A percentile compares a stretch with the other conserved stretches of the same genome.
Evolutionary conservation across 352 stramenopile species (phyloP).

Genomic region (Pythium rhizo-oryzae): DNA sequence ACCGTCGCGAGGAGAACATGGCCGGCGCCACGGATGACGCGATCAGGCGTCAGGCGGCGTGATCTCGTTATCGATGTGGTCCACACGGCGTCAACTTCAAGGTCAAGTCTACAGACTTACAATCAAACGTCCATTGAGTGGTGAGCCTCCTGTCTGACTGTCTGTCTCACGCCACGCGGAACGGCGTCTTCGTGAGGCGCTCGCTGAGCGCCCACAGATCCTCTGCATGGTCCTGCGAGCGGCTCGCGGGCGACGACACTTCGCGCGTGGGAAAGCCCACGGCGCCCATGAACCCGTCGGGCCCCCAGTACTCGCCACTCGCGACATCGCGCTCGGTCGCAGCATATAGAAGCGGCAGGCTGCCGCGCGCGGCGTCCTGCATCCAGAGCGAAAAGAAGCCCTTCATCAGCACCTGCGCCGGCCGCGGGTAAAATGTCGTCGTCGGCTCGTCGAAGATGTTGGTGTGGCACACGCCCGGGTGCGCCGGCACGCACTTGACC

Average conservation of each 20-base stretch:
- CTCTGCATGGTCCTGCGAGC: not conserved
- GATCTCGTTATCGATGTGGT: not conserved
- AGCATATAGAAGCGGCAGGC: slow-evolving; percentile 19
- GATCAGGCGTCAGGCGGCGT: not conserved
- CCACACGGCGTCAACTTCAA: not conserved
- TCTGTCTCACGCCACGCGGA: slow-evolving; percentile 23
- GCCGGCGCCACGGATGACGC: no score
- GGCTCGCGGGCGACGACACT: not conserved
- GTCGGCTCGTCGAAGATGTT: slow-evolving; percentile 30
- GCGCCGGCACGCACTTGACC: slow-evolving; percentile 36
- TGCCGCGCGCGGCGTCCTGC: slow-evolving; percentile 7
- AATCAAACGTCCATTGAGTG: no score
- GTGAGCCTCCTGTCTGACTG: slow-evolving; percentile 33
- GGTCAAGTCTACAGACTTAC: no score
- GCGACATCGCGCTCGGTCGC: not conserved
- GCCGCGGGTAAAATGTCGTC: slow-evolving; percentile 22
- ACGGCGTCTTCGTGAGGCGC: slow-evolving; percentile 17
- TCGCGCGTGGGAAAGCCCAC: slow-evolving; percentile 17
- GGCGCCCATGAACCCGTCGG: slow-evolving; percentile 17
- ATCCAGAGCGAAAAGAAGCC: not conserved
- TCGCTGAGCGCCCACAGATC: slow-evolving; percentile 30
- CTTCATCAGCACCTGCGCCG: not conserved
- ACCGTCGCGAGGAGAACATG: not conserved
- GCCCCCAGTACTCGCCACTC: slow-evolving; percentile 18
- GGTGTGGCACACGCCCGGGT: slow-evolving; percentile 10